Conservation (phyloP, 805 yeast genomes). For the Wickerhamomyces kurtzmanii region DNA sequence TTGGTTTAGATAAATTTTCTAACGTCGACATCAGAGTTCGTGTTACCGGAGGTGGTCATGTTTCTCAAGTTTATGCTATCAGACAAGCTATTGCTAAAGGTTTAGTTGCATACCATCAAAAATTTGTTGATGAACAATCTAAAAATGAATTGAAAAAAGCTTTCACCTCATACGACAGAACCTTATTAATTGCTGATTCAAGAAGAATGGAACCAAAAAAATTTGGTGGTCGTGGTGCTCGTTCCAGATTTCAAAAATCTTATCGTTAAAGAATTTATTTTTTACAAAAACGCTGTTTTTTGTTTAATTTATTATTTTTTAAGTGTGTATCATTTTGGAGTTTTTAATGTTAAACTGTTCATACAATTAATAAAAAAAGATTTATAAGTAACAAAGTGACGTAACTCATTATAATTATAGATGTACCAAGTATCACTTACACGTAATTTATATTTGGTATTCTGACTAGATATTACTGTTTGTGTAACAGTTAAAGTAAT, state of each 20-base stretch:
- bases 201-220: slow-evolving; percentile 99
- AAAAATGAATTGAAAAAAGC: slow-evolving; percentile 99
- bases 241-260: slow-evolving; percentile 99
- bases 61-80: slow-evolving; percentile 98
- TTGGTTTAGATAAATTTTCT: slow-evolving; percentile 98
- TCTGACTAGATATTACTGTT: too few relatives aligned
- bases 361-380: too few relatives aligned
- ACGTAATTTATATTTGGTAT: too few relatives aligned
- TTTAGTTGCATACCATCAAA: slow-evolving; percentile 98
- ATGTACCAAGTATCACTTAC: too few relatives aligned
- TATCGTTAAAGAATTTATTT: slow-evolving; percentile 69
- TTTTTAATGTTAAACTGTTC: too few relatives aligned
- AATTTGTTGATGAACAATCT: slow-evolving; percentile 98
- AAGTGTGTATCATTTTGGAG: slow-evolving; percentile 9
- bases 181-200: slow-evolving; percentile 98
- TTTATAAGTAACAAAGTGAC: too few relatives aligned
- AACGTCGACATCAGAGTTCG: slow-evolving; percentile 97
- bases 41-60: slow-evolving; percentile 99
- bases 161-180: slow-evolving; percentile 96
- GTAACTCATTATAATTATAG: too few relatives aligned
- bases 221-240: slow-evolving; percentile 99
- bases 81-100: slow-evolving; percentile 99
- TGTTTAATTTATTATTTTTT: slow-evolving; percentile 8
- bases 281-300: slow-evolving; percentile 6
- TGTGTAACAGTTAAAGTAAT: too few relatives aligned